phyloP scores from a whole-genome alignment of 345 rosid species.

The Eucalyptus leucophloia region DNA sequence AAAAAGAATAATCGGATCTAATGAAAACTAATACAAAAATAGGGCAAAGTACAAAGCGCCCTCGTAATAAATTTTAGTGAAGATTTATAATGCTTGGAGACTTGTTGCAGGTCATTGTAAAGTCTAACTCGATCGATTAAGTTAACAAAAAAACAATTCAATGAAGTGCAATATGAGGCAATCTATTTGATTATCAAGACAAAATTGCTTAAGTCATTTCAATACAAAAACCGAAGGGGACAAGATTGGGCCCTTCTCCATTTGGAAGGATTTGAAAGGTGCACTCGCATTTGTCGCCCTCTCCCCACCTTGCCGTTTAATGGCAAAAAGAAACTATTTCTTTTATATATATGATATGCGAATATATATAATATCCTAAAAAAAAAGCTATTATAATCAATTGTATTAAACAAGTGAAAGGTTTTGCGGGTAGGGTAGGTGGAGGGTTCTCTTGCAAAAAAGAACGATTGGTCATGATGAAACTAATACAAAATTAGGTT shows the following conservation, averaged over 20 bases:
- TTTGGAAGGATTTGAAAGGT: background rate
- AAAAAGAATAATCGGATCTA: background rate
- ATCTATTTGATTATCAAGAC: background rate
- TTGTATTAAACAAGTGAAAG: background rate
- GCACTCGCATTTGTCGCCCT: background rate
- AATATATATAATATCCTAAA: background rate
- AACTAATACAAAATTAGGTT: background rate
- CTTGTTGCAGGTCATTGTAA: background rate
- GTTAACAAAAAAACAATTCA: background rate
- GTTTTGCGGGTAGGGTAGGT: background rate
- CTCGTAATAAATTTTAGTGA: background rate
- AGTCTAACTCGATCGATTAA: background rate
- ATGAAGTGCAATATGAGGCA: background rate
- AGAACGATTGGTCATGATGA: background rate
- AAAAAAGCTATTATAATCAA: background rate
- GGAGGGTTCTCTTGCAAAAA: background rate
- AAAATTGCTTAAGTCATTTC: background rate
- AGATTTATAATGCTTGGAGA: background rate
- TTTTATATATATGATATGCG: background rate
- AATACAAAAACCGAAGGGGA: background rate
- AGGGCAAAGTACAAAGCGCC: background rate
- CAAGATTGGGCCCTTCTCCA: background rate
- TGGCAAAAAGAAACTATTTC: background rate
- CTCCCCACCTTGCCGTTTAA: background rate
- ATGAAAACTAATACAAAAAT: background rate